Evolutionary conservation across 2,329 filamentous ascomycete species (phyloP).

Genomic region (Aspergillus ibericus): DNA sequence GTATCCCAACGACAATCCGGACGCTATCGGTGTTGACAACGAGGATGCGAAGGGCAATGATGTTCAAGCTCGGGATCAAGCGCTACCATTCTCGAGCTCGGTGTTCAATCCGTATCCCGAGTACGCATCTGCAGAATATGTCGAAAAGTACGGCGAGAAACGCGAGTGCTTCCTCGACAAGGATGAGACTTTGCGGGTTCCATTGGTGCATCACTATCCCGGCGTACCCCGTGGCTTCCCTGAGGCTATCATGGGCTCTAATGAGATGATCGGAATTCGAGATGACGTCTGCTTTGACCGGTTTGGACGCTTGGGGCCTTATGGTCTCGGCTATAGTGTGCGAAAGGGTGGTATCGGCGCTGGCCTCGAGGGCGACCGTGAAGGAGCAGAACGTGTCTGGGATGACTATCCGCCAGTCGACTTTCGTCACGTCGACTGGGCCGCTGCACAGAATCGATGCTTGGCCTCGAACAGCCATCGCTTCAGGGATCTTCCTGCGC

Average conservation of each 20-base stretch:
- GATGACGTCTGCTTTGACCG: slow-evolving; percentile 92
- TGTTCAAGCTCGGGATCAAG: slow-evolving; percentile 25
- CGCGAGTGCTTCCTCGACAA: slow-evolving; percentile 77
- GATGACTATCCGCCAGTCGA: slow-evolving; percentile 69
- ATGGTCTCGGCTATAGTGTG: slow-evolving; percentile 82
- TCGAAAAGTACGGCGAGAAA: slow-evolving; percentile 58
- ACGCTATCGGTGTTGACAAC: slow-evolving; percentile 55
- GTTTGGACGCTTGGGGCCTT: slow-evolving; percentile 82
- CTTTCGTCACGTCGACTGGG: slow-evolving; percentile 76
- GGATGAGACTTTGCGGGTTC: slow-evolving; percentile 63
- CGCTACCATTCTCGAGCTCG: slow-evolving; percentile 48
- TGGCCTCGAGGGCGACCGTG: slow-evolving; percentile 79
- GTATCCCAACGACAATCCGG: slow-evolving; percentile 67
- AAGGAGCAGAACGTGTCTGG: slow-evolving; percentile 81
- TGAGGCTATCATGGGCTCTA: slow-evolving; percentile 80
- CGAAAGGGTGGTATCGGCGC: slow-evolving; percentile 77
- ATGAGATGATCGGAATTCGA: slow-evolving; percentile 73
- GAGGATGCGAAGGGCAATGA: slow-evolving; percentile 31
- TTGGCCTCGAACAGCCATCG: slow-evolving; percentile 67
- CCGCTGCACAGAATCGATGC: slow-evolving; percentile 72
- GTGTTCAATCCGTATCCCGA: slow-evolving; percentile 69
- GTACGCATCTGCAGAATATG: slow-evolving; percentile 59
- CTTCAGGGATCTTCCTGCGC: slow-evolving; percentile 54
- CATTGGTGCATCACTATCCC: slow-evolving; percentile 69
- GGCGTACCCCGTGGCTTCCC: slow-evolving; percentile 84